Conservation (phyloP, 257 asterid species). For the Haberlea rhodopensis region DNA sequence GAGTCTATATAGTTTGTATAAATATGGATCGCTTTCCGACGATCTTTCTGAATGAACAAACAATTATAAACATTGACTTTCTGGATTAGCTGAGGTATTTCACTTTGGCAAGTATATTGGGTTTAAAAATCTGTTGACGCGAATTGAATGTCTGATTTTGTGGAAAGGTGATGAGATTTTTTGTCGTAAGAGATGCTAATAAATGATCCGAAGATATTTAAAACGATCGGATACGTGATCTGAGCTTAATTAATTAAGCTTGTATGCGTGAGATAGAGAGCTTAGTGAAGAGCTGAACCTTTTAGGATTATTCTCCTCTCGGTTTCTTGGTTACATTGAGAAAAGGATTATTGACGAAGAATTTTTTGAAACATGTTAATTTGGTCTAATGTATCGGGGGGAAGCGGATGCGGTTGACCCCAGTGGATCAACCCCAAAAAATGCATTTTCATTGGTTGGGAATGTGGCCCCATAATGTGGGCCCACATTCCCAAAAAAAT, state of each 20-base stretch:
- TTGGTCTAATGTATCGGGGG: no score
- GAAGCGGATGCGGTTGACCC: no score
- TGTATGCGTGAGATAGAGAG: not conserved
- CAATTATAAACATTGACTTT: not conserved
- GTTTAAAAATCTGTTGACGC: slow-evolving; percentile 7
- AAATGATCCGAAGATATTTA: not conserved
- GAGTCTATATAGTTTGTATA: not conserved
- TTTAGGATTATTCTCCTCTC: slow-evolving; percentile 6
- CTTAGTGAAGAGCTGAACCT: not conserved
- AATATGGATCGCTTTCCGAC: not conserved
- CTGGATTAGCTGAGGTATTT: slow-evolving; percentile 6
- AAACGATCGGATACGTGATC: slow-evolving; percentile 9
- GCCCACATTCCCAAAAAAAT: no score
- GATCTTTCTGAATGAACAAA: not conserved
- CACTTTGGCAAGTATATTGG: slow-evolving; percentile 11
- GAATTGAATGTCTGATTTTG: not conserved
- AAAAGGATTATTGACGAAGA: not conserved
- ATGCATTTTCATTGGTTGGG: no score
- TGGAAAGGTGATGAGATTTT: not conserved
- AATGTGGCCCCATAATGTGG: no score
- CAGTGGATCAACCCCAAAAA: no score
- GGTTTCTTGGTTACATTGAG: not conserved
- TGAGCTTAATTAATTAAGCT: slow-evolving; percentile 8
- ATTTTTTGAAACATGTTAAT: not conserved
- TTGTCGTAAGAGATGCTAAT: not conserved